A percentile compares a stretch with the other conserved stretches of the same genome.
phyloP scores from a whole-genome alignment of 768 basidiomycete genomes.

The Podaxis sp. region DNA sequence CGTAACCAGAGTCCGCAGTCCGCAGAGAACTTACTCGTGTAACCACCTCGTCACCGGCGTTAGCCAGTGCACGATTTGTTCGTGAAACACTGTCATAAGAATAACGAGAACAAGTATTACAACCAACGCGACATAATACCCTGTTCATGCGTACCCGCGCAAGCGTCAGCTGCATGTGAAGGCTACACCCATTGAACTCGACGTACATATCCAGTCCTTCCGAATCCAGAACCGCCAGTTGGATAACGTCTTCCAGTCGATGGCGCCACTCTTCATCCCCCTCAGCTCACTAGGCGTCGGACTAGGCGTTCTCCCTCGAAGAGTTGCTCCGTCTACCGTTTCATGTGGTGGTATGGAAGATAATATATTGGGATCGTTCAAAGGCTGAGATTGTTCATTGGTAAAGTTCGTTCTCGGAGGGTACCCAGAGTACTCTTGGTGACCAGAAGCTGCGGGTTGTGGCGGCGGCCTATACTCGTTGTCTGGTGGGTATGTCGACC shows the following conservation, averaged over 20 bases:
- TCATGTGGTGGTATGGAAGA: not conserved
- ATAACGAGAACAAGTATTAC: constrained; percentile 48
- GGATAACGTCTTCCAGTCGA: constrained; percentile 45
- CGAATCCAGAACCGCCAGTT: constrained; percentile 54
- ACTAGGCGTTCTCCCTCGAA: constrained; percentile 48
- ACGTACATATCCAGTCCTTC: constrained; percentile 58
- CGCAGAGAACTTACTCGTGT: constrained; percentile 45
- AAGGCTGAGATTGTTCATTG: not conserved
- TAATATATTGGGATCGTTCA: not conserved
- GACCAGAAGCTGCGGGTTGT: not conserved
- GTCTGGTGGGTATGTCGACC: not conserved
- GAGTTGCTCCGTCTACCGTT: not conserved
- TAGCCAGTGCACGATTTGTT: constrained; percentile 70
- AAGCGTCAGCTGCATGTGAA: not conserved
- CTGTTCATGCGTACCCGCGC: constrained; percentile 23
- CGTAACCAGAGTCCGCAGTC: not conserved
- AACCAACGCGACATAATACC: constrained; percentile 51
- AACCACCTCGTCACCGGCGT: constrained; percentile 67
- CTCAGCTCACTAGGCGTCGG: constrained; percentile 62
- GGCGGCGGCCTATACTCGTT: not conserved
- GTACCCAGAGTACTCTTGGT: not conserved
- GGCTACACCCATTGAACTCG: not conserved
- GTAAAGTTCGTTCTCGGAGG: not conserved
- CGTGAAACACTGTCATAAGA: constrained; percentile 63
- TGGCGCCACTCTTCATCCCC: constrained; percentile 39